Evolutionary conservation across 305 asterid species (phyloP).

Genomic region (Ilex paraguariensis): DNA sequence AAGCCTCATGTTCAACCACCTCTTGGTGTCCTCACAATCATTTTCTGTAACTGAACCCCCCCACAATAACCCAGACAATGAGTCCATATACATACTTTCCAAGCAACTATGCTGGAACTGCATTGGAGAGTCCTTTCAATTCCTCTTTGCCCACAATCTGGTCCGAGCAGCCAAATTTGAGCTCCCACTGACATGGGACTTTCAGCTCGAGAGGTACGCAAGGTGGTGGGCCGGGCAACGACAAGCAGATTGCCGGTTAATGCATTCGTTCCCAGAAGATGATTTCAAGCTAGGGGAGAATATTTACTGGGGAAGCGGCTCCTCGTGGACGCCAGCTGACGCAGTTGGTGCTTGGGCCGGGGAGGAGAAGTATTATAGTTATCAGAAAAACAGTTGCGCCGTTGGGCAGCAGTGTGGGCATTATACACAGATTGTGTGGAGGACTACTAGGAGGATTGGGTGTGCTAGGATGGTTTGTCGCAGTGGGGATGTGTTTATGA

Average conservation of each 20-base stretch:
- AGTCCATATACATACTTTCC: conserved; percentile 47
- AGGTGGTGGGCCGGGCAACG: conserved; percentile 65
- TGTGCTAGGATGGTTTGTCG: conserved; percentile 66
- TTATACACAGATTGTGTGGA: conserved; percentile 85
- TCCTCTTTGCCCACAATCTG: conserved; percentile 63
- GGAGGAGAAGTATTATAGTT: conserved; percentile 58
- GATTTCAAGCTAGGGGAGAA: conserved; percentile 68
- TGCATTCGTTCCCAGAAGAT: conserved; percentile 70
- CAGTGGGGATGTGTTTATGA: conserved; percentile 66
- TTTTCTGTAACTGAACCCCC: conserved; percentile 1
- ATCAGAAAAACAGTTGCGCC: conserved; percentile 42
- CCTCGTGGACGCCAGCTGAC: conserved; percentile 54
- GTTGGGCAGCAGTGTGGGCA: conserved; percentile 66
- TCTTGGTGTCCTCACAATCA: conserved; percentile 2
- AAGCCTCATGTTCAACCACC: neutral
- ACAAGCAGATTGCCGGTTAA: conserved; percentile 34
- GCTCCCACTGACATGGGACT: conserved; percentile 56
- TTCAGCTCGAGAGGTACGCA: conserved; percentile 48
- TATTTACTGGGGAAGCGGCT: conserved; percentile 76
- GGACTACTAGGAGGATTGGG: conserved; percentile 38
- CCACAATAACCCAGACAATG: conserved; percentile 25
- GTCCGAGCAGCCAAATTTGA: conserved; percentile 60
- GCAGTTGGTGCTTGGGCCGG: conserved; percentile 72
- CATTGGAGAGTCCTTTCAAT: conserved; percentile 44
- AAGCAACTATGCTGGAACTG: conserved; percentile 57